phyloP scores from a whole-genome alignment of 208 protist genomes.

The Wallacemonas sp. region DNA sequence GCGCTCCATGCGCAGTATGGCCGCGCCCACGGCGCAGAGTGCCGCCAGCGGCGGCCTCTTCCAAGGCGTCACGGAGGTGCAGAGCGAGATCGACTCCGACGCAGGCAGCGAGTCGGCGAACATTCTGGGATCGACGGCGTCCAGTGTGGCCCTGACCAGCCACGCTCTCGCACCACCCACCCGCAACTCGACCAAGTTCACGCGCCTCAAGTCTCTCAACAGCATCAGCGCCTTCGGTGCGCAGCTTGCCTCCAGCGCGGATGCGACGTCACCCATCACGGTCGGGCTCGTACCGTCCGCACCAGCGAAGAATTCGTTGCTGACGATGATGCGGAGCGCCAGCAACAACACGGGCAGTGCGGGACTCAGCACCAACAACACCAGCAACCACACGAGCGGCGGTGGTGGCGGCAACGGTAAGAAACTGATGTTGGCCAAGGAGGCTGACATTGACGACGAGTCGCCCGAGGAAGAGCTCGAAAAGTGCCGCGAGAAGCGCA shows the following conservation, averaged over 20 bases:
- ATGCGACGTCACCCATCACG: conserved; percentile 14
- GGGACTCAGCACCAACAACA: not conserved
- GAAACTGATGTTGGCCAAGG: conserved; percentile 62
- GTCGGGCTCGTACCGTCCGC: conserved; percentile 7
- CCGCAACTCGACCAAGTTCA: conserved; percentile 22
- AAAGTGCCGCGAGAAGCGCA: conserved; percentile 43
- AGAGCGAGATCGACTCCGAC: conserved; percentile 12
- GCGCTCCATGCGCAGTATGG: conserved; percentile 18
- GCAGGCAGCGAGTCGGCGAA: conserved; percentile 10
- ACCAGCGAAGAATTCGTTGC: conserved; percentile 22
- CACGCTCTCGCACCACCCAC: not conserved
- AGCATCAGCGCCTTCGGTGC: conserved; percentile 25
- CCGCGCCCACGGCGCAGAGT: not conserved
- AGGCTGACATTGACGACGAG: conserved; percentile 66
- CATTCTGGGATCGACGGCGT: not conserved
- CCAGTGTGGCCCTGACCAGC: not conserved
- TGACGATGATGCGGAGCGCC: conserved; percentile 25
- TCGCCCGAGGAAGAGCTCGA: conserved; percentile 76
- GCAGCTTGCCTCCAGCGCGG: conserved; percentile 10
- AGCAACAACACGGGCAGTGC: conserved; percentile 16
- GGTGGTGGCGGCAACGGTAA: conserved; percentile 17
- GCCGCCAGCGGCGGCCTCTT: not conserved
- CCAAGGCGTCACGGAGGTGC: conserved; percentile 5
- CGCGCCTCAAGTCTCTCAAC: conserved; percentile 32
- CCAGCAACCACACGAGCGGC: not conserved